Base-by-base conservation (phyloP, 2,329 filamentous ascomycete species). In the Purpureocillium takamizusanense region DNA sequence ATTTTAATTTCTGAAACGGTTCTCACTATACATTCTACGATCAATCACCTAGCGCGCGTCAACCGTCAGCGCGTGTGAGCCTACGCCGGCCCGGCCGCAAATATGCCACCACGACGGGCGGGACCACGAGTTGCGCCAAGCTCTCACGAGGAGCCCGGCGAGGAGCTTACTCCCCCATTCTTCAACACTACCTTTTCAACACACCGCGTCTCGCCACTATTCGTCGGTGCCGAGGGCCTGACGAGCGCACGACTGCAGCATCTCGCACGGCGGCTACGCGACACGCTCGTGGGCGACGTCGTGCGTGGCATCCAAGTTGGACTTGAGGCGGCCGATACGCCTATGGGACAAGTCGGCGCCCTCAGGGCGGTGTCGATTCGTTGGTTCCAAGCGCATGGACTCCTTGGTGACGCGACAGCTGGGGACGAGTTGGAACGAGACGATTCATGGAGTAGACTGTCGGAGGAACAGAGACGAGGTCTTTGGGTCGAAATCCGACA, bases 171-270 rank as follows among this genome's bases (percentile, higher is more conserved):
- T 16, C 59, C 63, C 17, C 65, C 65, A 3, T 71, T 79, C 53
- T 75, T 74, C 61, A 72, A 75, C 57, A 76, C 70, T 1, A 76
- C 73, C 12, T 78, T 76, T 45, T 72, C 74, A 4, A 69, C 69
- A 6, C 68, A 76, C 48, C 70, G 72, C 34, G 65, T 68, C 3
- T 77, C 74, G 0, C 72, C 74, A 1, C 59, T 79, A 1, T 67
- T 69, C 49, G 42, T 73, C 16, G 72, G 70, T 17, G 38, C 54
- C 3, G 54, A 65, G 3, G 48, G 50, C 12, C 57, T 76, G 1
- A 59, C 57, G 0, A 34, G 53, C 0, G 31, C 50, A 0, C 62
- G 66, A 3, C 61, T 78, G 3, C 53, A 60, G 12, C 40, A 52
- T 0, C 58, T 78, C 1, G 65, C 70, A 1, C 62, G 63, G 7